phyloP scores from a whole-genome alignment of 2,329 filamentous ascomycete genomes.

The Fusarium pseudograminearum region DNA sequence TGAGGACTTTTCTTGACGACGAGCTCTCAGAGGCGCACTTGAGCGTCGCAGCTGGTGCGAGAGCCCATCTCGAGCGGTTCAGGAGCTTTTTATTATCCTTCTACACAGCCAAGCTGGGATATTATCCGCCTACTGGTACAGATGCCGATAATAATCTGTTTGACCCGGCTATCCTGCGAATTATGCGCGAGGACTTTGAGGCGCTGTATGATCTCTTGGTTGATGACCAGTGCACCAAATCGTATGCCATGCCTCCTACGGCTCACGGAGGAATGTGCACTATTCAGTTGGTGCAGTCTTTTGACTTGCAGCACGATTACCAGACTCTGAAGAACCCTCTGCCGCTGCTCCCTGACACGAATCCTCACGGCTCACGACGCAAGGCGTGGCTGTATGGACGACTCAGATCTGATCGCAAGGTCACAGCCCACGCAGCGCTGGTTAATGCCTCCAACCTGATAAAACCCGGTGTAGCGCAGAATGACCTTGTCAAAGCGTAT shows the following conservation, averaged over 20 bases:
- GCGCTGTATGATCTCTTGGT: conserved; percentile 78
- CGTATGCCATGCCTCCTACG: conserved; percentile 63
- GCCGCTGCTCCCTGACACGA: conserved; percentile 71
- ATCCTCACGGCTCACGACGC: conserved; percentile 49
- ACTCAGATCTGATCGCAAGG: conserved; percentile 60
- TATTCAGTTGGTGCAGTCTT: conserved; percentile 74
- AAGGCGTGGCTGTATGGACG: conserved; percentile 57
- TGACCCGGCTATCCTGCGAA: conserved; percentile 67
- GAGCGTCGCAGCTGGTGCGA: conserved; percentile 70
- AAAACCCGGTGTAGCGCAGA: conserved; percentile 55
- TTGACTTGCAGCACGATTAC: conserved; percentile 72
- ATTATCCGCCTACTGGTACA: conserved; percentile 72
- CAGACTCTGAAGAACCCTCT: conserved; percentile 72
- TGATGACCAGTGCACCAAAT: conserved; percentile 66
- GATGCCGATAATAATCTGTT: conserved; percentile 58
- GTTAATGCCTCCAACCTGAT: conserved; percentile 62
- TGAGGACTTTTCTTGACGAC: conserved; percentile 77
- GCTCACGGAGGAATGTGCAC: conserved; percentile 77
- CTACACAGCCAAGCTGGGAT: conserved; percentile 75
- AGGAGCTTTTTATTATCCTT: conserved; percentile 74
- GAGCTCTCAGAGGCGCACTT: conserved; percentile 75
- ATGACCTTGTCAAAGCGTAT: conserved; percentile 75
- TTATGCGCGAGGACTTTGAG: conserved; percentile 77
- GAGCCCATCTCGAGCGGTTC: conserved; percentile 79
- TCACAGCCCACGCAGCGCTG: conserved; percentile 65